A percentile compares a stretch with the other conserved stretches of the same genome.
These are phyloP conservation scores for Aspergillus unguis DNA, from an alignment of 2,329 filamentous ascomycete genomes.

Conservation along the genomic window DNA sequence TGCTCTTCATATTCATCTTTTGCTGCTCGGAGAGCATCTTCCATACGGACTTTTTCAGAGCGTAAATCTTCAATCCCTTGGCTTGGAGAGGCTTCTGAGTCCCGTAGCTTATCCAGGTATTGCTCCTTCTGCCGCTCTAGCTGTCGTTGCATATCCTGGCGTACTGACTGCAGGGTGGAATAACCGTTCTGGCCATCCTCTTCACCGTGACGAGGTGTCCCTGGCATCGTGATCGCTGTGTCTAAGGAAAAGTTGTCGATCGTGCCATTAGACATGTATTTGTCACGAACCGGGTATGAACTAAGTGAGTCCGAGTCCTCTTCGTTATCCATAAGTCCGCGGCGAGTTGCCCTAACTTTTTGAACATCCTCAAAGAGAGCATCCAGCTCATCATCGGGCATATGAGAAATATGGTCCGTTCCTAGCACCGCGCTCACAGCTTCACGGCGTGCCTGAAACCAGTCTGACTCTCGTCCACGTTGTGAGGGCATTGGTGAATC, in stretches of 20 bases:
- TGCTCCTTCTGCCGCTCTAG: conserved; percentile 81
- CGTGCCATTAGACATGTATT: conserved; percentile 92
- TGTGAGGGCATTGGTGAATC: conserved; percentile 73
- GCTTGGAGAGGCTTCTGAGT: conserved; percentile 65
- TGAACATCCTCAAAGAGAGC: conserved; percentile 92
- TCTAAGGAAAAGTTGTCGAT: conserved; percentile 96
- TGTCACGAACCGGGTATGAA: conserved; percentile 85
- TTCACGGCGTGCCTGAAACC: conserved; percentile 89
- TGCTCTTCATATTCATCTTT: conserved; percentile 89
- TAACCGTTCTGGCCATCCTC: conserved; percentile 52
- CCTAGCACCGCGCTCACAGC: conserved; percentile 89
- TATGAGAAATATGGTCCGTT: conserved; percentile 79
- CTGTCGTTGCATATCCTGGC: conserved; percentile 79
- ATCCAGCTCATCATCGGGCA: conserved; percentile 93
- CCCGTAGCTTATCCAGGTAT: conserved; percentile 73
- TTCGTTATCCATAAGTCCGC: conserved; percentile 59
- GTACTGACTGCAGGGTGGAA: conserved; percentile 68
- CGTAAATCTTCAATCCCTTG: conserved; percentile 79
- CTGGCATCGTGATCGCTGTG: conserved; percentile 89
- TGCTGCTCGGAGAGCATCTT: conserved; percentile 69
- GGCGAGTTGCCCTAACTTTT: conserved; percentile 77
- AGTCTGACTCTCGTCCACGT: conserved; percentile 77
- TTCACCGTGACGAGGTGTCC: conserved; percentile 73
- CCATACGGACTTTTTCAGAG: conserved; percentile 80
- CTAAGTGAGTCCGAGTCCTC: conserved; percentile 87